These are phyloP conservation scores for Fusarium tanahbumbuense DNA, from an alignment of 2,329 filamentous ascomycete species.

Conservation along the genomic window DNA sequence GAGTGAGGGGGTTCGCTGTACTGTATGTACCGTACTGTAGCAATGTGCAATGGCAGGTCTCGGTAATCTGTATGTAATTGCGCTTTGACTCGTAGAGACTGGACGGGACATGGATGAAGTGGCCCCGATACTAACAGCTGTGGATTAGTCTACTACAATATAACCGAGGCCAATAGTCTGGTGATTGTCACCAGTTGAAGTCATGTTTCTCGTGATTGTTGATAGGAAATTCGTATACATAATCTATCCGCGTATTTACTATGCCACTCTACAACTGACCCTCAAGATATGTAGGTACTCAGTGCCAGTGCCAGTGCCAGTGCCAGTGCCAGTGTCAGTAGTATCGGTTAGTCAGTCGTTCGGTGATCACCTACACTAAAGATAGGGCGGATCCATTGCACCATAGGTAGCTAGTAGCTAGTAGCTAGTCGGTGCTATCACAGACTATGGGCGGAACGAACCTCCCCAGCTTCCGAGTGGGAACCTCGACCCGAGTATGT, in stretches of 20 bases:
- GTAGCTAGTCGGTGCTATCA: neutral
- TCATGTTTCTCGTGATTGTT: neutral
- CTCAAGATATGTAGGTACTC: neutral
- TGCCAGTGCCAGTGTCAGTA: neutral
- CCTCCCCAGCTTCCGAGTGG: slow-evolving; percentile 6
- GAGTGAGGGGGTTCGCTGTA: neutral
- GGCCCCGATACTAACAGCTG: neutral
- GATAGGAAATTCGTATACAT: neutral
- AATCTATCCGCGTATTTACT: neutral
- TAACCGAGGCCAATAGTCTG: neutral
- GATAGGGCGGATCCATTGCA: neutral
- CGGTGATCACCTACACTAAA: neutral
- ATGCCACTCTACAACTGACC: neutral
- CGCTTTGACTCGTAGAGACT: slow-evolving; percentile 27
- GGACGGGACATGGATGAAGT: neutral
- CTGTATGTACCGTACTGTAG: slow-evolving; percentile 6
- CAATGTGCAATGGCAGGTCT: slow-evolving; percentile 10
- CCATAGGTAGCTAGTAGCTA: neutral
- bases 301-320: too few relatives aligned
- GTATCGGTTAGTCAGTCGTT: neutral
- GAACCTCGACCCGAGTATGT: neutral
- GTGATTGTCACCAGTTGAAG: neutral
- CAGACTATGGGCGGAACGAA: slow-evolving; percentile 12
- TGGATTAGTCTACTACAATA: neutral
- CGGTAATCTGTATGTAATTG: slow-evolving; percentile 27